These are phyloP conservation scores for Colletotrichum limetticola DNA, from an alignment of 2,329 filamentous ascomycete species.

Conservation along the genomic window DNA sequence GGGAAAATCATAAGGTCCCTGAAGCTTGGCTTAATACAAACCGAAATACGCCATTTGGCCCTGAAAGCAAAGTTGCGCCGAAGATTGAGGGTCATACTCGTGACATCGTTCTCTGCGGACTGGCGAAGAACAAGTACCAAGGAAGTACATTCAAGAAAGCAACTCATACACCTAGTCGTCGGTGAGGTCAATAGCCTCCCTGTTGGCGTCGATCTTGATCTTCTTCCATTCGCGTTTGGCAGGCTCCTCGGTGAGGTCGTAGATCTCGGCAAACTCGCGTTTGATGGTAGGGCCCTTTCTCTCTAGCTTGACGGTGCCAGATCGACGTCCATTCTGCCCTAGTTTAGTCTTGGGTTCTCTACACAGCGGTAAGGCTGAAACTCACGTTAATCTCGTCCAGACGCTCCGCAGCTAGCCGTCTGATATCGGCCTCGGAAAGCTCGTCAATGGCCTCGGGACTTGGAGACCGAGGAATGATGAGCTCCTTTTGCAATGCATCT, in stretches of 20 bases:
- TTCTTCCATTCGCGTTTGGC: slow-evolving; percentile 33
- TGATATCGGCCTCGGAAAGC: slow-evolving; percentile 29
- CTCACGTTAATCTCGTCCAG: slow-evolving; percentile 27
- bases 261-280: slow-evolving; percentile 28
- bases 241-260: slow-evolving; percentile 29
- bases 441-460: slow-evolving; percentile 26
- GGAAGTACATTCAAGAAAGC: not conserved
- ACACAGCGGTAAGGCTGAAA: not conserved
- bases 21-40: not conserved
- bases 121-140: not conserved
- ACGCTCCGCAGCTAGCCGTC: slow-evolving; percentile 29
- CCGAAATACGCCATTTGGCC: no score
- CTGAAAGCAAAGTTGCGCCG: not conserved
- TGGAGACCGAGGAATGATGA: slow-evolving; percentile 36
- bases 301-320: slow-evolving; percentile 26
- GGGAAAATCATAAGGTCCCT: no score
- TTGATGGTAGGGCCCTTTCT: slow-evolving; percentile 16
- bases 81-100: not conserved
- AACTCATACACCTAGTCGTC: slow-evolving; percentile 19
- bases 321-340: not conserved
- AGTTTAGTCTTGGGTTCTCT: not conserved
- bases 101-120: not conserved
- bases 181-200: slow-evolving; percentile 34
- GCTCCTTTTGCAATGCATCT: slow-evolving; percentile 38
- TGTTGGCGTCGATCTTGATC: slow-evolving; percentile 25